Percentiles rank a stretch among this genome's conserved stretches.
phyloP scores from a whole-genome alignment of 2,329 filamentous ascomycete genomes.

The Ambrosiella beaveri region DNA sequence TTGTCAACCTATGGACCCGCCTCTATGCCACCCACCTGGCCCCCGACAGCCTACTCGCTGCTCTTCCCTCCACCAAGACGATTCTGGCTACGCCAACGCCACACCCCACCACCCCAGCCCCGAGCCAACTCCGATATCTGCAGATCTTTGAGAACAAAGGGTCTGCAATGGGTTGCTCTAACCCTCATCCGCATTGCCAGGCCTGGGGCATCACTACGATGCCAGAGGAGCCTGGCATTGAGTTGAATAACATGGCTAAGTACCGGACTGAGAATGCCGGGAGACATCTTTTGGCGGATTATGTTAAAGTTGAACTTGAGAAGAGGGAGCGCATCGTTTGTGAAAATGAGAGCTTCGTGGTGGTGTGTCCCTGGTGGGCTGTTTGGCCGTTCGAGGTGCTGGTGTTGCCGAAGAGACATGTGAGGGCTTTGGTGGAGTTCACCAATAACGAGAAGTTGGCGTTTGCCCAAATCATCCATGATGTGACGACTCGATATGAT shows the following conservation, averaged over 20 bases:
- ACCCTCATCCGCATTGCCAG: conserved; percentile 93
- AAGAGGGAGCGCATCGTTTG: conserved; percentile 73
- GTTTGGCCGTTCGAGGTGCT: conserved; percentile 95
- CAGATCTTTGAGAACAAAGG: conserved; percentile 99
- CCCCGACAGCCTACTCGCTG: conserved; percentile 45
- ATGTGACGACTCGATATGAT: conserved; percentile 82
- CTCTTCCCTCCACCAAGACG: conserved; percentile 23
- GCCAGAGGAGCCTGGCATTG: conserved; percentile 73
- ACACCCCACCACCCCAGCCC: conserved; percentile 21
- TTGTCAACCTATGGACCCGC: conserved; percentile 79
- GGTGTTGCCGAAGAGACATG: conserved; percentile 68
- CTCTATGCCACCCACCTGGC: conserved; percentile 75
- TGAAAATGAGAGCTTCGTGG: conserved; percentile 69
- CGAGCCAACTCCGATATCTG: conserved; percentile 51
- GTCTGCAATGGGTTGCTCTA: conserved; percentile 93
- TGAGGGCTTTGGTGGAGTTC: conserved; percentile 71
- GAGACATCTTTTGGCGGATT: conserved; percentile 67
- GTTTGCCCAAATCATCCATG: conserved; percentile 70
- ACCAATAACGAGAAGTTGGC: conserved; percentile 49
- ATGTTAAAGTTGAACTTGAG: conserved; percentile 62
- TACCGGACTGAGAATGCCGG: conserved; percentile 60
- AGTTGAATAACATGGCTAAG: conserved; percentile 60
- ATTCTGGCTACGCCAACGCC: conserved; percentile 24
- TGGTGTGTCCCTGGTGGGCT: conserved; percentile 94
- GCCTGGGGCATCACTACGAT: conserved; percentile 86